These are phyloP conservation scores for Plasmodium vivax DNA, from an alignment of 169 alveolate species.

Conservation along the genomic window DNA sequence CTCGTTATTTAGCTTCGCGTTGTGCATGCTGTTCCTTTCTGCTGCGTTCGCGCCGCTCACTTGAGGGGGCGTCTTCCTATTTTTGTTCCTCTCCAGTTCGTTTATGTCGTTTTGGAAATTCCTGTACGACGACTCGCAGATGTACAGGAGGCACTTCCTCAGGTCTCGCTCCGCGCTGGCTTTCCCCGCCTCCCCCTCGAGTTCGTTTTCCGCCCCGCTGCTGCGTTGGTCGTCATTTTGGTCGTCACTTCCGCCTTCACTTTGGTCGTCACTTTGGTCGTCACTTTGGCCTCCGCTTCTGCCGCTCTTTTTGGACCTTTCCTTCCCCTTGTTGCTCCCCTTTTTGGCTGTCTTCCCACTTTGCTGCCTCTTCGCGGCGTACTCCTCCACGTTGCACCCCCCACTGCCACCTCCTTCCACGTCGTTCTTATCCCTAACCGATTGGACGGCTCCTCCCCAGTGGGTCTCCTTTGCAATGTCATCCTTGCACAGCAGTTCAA, in stretches of 20 bases:
- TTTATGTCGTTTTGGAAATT: constrained; percentile 64
- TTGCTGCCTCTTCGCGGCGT: neutral
- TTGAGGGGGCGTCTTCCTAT: neutral
- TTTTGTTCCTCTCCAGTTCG: constrained; percentile 64
- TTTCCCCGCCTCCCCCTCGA: neutral
- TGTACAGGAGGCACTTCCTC: constrained; percentile 42
- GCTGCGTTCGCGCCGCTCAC: neutral
- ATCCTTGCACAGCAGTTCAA: constrained; percentile 57
- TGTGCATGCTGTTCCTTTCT: constrained; percentile 10
- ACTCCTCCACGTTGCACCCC: neutral
- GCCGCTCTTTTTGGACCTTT: neutral
- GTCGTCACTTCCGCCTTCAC: neutral
- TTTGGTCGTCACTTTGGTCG: neutral
- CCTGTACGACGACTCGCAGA: constrained; percentile 68
- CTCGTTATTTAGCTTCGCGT: constrained; percentile 16
- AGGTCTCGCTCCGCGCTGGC: neutral
- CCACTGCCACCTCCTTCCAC: neutral
- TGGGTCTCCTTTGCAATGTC: neutral
- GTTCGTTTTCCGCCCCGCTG: neutral
- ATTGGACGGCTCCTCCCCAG: neutral
- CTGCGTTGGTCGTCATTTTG: neutral
- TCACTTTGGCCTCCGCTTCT: neutral
- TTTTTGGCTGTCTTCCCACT: neutral
- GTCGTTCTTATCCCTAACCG: neutral
- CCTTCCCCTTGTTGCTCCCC: neutral